These are phyloP conservation scores for Naganishia kalamii DNA, from an alignment of 768 basidiomycete genomes.

Conservation along the genomic window DNA sequence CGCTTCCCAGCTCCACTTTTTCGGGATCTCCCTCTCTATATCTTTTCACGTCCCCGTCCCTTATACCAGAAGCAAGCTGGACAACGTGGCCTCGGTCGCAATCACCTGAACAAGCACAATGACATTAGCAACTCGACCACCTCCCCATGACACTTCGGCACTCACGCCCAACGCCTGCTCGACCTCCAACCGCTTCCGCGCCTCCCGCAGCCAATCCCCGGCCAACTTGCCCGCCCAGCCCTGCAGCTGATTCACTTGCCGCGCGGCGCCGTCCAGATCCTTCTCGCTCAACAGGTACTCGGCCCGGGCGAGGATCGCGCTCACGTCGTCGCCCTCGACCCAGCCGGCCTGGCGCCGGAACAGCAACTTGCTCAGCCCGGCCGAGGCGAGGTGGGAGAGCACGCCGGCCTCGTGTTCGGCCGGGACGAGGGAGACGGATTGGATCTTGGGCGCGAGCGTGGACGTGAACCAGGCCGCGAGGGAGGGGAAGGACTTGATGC, in stretches of 20 bases:
- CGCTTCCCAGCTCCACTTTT: not conserved
- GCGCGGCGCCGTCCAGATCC: conserved; percentile 76
- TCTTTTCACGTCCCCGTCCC: not conserved
- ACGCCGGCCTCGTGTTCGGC: conserved; percentile 75
- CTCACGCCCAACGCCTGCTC: conserved; percentile 80
- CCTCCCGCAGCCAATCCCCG: conserved; percentile 86
- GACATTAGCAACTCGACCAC: not conserved
- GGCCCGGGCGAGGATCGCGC: conserved; percentile 78
- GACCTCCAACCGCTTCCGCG: conserved; percentile 78
- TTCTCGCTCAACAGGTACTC: conserved; percentile 86
- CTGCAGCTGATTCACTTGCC: conserved; percentile 83
- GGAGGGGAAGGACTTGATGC: conserved; percentile 79
- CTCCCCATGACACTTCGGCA: conserved; percentile 13
- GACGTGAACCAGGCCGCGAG: conserved; percentile 84
- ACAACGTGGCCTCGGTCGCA: conserved; percentile 73
- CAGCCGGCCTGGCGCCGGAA: conserved; percentile 71
- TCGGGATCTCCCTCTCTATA: not conserved
- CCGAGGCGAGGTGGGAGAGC: conserved; percentile 77
- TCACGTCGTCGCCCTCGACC: conserved; percentile 70
- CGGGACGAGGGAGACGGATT: conserved; percentile 85
- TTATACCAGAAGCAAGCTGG: conserved; percentile 45
- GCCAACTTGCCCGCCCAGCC: conserved; percentile 57
- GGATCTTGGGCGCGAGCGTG: conserved; percentile 73
- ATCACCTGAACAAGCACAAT: conserved; percentile 56
- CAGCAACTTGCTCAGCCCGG: conserved; percentile 63